Base-by-base conservation (phyloP, 768 basidiomycete species). In the Amanita polypyramis region DNA sequence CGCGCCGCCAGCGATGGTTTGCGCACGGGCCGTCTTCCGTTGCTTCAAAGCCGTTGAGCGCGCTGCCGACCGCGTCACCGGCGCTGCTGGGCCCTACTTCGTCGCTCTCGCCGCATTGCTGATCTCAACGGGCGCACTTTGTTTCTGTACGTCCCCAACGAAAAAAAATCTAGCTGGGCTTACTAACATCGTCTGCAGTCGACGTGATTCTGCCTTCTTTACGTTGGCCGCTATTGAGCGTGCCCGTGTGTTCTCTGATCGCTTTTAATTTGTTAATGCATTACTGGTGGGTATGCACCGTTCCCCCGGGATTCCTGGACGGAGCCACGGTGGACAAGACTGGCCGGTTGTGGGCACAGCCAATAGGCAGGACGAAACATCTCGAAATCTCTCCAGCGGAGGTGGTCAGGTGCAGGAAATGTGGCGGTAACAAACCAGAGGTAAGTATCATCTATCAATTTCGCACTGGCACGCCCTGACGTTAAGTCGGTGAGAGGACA, bases 31-130 rank as follows among this genome's bases (percentile, higher is more conserved):
- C 25, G 75, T 77, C 8, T 76, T 76, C 51, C 65, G 68, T 35
- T 77, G 76, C 61, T 76, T 76, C 60, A 73, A 70, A 58, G 58
- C 68, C 11, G 60, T 94, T 10, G 93, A 97, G 66, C 67, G 79
- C 45, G 63, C 69, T 42, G 94, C 77, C 4, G 90, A 96, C 62
- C 69, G 74, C 54, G 56, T 95, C 33, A 96, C 91, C 0, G 91
- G 93, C 45, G 85, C 87, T 45, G 93, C 89, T 25, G 95, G 95
- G 0, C 95, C 93, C 0, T 78, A 85, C 58, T 98, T 98, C 60
- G 79, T 98, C 33, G 74, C 67, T 1, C 68, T 95, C n/a, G 94
- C 91, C 3, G 70, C 84, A 47, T 57, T 80, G 5, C 72, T 98
- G 21, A 80, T 93, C 12, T 64, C 71, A 9, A 56, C 70, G 1